A percentile compares a stretch with the other conserved stretches of the same genome.
These are phyloP conservation scores for Bombardia bombarda DNA, from an alignment of 495 filamentous ascomycete genomes.

Conservation along the genomic window DNA sequence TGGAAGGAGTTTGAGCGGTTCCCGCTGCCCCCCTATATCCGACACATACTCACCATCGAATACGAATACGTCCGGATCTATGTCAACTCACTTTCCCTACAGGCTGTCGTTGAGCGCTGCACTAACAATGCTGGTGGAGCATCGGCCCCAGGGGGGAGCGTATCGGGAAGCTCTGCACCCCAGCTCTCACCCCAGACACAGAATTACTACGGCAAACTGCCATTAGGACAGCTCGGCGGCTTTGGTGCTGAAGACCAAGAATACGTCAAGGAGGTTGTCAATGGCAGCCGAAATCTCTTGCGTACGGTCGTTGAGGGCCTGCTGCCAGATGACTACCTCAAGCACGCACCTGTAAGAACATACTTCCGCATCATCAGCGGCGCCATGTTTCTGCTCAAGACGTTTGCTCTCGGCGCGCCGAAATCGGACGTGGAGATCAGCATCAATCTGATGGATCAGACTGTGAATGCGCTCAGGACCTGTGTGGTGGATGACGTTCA, in stretches of 20 bases:
- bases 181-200: constrained; percentile 51
- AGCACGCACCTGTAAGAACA: constrained; percentile 86
- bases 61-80: constrained; percentile 87
- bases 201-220: constrained; percentile 48
- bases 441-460: constrained; percentile 70
- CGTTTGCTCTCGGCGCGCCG: constrained; percentile 85
- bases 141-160: constrained; percentile 26
- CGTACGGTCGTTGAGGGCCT: constrained; percentile 76
- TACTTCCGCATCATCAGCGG: constrained; percentile 92
- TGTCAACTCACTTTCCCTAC: constrained; percentile 84
- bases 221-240: constrained; percentile 46
- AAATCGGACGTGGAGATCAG: constrained; percentile 81
- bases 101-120: constrained; percentile 91
- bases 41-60: constrained; percentile 80
- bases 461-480: constrained; percentile 69
- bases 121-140: constrained; percentile 56
- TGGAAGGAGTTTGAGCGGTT: constrained; percentile 64
- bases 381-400: constrained; percentile 89
- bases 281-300: constrained; percentile 77
- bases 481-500: constrained; percentile 95
- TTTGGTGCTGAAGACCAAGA: constrained; percentile 56
- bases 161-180: constrained; percentile 32
- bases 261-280: constrained; percentile 83
- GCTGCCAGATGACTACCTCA: constrained; percentile 72
- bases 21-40: constrained; percentile 63